phyloP scores from a whole-genome alignment of 108 stramenopile species.

The Schizochytrium sp. region DNA sequence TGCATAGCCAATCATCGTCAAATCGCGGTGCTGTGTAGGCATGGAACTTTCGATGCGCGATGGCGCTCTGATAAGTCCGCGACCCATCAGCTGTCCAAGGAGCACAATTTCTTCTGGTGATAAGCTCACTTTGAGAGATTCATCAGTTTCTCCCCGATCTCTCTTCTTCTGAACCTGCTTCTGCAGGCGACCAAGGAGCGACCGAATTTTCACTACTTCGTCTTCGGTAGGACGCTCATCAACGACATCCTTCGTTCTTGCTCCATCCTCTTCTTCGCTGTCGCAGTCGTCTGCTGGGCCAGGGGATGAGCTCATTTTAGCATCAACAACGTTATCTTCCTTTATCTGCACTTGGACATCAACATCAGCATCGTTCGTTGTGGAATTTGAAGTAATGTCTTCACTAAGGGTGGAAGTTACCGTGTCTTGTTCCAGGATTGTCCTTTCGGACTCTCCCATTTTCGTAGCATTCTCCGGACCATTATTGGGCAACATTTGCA shows the following conservation, averaged over 20 bases:
- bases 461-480: too few relatives aligned
- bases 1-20: slow-evolving; percentile 9
- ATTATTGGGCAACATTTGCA: too few relatives aligned
- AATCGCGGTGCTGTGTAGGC: neutral
- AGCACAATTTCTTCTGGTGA: neutral
- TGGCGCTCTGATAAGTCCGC: neutral
- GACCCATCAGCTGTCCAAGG: slow-evolving; percentile 1
- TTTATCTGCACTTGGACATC: too few relatives aligned
- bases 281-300: neutral
- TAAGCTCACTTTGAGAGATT: neutral
- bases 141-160: neutral
- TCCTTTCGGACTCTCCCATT: too few relatives aligned
- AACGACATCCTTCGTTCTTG: neutral
- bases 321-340: too few relatives aligned
- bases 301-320: too few relatives aligned
- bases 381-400: too few relatives aligned
- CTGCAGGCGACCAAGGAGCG: neutral
- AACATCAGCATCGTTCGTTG: too few relatives aligned
- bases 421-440: too few relatives aligned
- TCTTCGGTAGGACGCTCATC: neutral
- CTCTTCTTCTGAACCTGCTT: neutral
- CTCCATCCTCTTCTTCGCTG: neutral
- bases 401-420: too few relatives aligned
- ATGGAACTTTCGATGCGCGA: neutral
- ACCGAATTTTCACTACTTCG: neutral